Percentiles rank a stretch among this genome's conserved stretches.
Evolutionary conservation across 495 filamentous ascomycete genomes (phyloP).

Genomic region (Neurospora pannonica): DNA sequence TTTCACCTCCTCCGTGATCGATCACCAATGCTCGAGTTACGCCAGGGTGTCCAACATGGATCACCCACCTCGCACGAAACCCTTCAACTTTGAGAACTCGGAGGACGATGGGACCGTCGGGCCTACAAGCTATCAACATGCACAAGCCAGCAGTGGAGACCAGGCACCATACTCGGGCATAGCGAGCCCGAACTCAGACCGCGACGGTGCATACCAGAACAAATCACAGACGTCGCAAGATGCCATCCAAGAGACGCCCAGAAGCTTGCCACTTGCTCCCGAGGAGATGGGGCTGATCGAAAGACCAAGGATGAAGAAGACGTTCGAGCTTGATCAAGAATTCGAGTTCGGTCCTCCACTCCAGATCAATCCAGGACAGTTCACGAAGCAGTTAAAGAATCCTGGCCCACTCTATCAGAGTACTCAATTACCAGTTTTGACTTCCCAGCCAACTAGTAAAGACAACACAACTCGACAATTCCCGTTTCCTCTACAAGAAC

Average conservation of each 20-base stretch:
- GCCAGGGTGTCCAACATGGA: not conserved
- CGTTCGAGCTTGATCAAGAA: not conserved
- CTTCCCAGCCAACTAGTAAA: not conserved
- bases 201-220: not conserved
- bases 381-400: slow-evolving; percentile 1
- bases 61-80: not conserved
- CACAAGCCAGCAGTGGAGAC: not conserved
- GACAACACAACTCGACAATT: not conserved
- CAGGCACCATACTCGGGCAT: not conserved
- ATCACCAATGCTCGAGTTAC: not conserved
- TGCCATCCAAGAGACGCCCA: not conserved
- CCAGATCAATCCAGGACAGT: slow-evolving; percentile 1
- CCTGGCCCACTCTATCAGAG: not conserved
- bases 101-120: not conserved
- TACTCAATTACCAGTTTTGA: not conserved
- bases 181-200: not conserved
- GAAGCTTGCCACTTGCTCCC: not conserved
- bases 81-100: not conserved
- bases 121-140: not conserved
- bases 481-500: not conserved
- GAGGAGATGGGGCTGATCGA: slow-evolving; percentile 4
- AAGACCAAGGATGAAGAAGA: not conserved
- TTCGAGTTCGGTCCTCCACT: slow-evolving; percentile 4
- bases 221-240: not conserved
- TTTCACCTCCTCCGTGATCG: not conserved